Base-by-base conservation (phyloP, 192 early-diverging fungal genomes). In the Coemansia sp. region DNA sequence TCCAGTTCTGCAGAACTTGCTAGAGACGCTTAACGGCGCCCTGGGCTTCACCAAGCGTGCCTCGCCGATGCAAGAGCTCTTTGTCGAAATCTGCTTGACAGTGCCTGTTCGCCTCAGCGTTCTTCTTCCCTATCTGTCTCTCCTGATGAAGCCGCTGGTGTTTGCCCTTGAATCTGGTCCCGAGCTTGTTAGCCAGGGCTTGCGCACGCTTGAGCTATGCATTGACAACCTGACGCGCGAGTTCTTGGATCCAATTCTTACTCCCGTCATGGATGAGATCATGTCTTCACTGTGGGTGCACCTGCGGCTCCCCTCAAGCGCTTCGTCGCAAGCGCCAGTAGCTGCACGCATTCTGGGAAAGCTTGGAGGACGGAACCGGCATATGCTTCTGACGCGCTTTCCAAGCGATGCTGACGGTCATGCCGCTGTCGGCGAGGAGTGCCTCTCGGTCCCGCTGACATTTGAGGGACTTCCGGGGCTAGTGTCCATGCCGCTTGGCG, bases 211-310 rank as follows among this genome's bases (percentile, higher is more conserved):
- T 22, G 98, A 99, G 82, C 83, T 98, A 14, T 98, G 95, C 72
- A 93, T 98, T 34, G 98, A 99, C 68, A 98, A 98, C 65, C 76
- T 99, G 35, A 98, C 92, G 0, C 94, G 93, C 35, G 95, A 97
- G 50, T 98, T 98, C 62, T 62, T 99, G 33, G 96, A 99, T 58
- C 96, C 95, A 1, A 96, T 98, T 55, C 86, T 99, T 81, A 83
- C 85, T 14, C 96, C 96, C 1, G 91, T 98, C 12, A 90, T 95
- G 57, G 88, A 90, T 33, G 96, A 97, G 21, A 80, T 99, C 1
- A 98, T 99, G 98, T 81, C 84, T 27, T 91, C 92, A 1, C 78
- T 99, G 15, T 96, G 93, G 91, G 88, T 84, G 54, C 98, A 98
- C 63, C 81, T 99, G 21, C 85, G 87, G 41, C 95, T 93, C 15